Conservation (phyloP, 164 flowering plant genomes). For the Protea cynaroides region DNA sequence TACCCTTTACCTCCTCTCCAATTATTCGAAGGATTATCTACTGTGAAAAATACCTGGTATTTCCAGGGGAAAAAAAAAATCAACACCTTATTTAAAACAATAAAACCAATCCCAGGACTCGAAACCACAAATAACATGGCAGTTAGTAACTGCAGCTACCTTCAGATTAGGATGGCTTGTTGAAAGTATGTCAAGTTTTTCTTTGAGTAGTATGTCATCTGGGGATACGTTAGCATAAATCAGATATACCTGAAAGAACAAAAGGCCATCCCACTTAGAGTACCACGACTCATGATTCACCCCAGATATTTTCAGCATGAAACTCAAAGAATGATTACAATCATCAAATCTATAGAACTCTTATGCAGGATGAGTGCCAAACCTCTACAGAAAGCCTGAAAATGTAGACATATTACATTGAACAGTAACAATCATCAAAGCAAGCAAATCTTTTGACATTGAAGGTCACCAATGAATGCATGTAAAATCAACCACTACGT, state of each 20-base stretch:
- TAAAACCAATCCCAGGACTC: background rate
- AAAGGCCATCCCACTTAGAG: slow-evolving; percentile 5
- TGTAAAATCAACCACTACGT: background rate
- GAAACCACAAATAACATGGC: background rate
- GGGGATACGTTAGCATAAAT: slow-evolving; percentile 90
- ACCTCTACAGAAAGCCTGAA: background rate
- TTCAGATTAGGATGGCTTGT: slow-evolving; percentile 85
- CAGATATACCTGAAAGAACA: slow-evolving; percentile 60
- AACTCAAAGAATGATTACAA: background rate
- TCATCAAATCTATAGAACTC: background rate
- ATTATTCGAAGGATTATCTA: slow-evolving; percentile 76
- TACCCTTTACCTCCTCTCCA: slow-evolving; percentile 92
- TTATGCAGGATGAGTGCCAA: background rate
- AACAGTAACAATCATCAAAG: background rate
- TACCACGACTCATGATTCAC: background rate
- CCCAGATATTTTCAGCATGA: background rate
- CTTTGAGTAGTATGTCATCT: slow-evolving; percentile 90
- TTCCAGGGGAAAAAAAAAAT: slow-evolving; percentile 4
- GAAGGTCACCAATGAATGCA: background rate
- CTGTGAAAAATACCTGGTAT: slow-evolving; percentile 79
- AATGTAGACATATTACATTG: background rate
- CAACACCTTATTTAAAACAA: background rate
- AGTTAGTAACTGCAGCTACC: slow-evolving; percentile 34
- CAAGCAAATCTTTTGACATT: background rate
- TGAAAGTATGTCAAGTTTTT: slow-evolving; percentile 82